Evolutionary conservation across 129 eudicot genomes (phyloP).

Genomic region (Deinandra increscens): DNA sequence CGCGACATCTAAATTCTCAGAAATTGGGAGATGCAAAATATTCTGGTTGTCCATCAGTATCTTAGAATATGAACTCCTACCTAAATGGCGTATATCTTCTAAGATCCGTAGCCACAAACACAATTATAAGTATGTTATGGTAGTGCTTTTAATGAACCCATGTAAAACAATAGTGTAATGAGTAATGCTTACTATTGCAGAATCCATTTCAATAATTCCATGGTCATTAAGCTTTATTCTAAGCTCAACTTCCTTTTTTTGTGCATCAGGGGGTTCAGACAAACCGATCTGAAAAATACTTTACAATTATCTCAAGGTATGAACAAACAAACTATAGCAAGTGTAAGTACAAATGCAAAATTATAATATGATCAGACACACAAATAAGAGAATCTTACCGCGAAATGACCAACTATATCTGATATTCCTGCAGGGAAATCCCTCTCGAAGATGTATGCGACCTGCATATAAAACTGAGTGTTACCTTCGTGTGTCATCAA

Average conservation of each 20-base stretch:
- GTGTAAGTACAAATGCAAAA: background rate
- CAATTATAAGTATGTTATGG: background rate
- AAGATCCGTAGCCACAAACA: slow-evolving; percentile 39
- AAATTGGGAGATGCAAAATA: slow-evolving; percentile 2
- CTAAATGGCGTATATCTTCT: slow-evolving; percentile 23
- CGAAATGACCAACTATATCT: slow-evolving; percentile 46
- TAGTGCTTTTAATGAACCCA: background rate
- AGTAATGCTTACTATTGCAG: slow-evolving; percentile 56
- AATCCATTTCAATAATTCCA: slow-evolving; percentile 54
- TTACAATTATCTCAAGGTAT: background rate
- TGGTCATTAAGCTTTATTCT: slow-evolving; percentile 53
- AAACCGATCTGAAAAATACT: slow-evolving; percentile 52
- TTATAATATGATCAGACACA: background rate
- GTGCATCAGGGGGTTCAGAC: slow-evolving; percentile 30
- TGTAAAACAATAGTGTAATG: background rate
- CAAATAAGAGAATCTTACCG: slow-evolving; percentile 32
- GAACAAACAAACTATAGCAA: background rate
- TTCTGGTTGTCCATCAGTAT: slow-evolving; percentile 31
- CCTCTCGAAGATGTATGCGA: slow-evolving; percentile 39
- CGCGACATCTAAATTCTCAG: slow-evolving; percentile 40
- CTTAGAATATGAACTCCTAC: too few relatives aligned
- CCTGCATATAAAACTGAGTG: slow-evolving; percentile 34
- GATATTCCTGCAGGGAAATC: slow-evolving; percentile 59
- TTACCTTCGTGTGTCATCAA: slow-evolving; percentile 36
- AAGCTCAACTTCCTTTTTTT: slow-evolving; percentile 41